These are phyloP conservation scores for Podospora australis DNA, from an alignment of 495 filamentous ascomycete species.

Conservation along the genomic window DNA sequence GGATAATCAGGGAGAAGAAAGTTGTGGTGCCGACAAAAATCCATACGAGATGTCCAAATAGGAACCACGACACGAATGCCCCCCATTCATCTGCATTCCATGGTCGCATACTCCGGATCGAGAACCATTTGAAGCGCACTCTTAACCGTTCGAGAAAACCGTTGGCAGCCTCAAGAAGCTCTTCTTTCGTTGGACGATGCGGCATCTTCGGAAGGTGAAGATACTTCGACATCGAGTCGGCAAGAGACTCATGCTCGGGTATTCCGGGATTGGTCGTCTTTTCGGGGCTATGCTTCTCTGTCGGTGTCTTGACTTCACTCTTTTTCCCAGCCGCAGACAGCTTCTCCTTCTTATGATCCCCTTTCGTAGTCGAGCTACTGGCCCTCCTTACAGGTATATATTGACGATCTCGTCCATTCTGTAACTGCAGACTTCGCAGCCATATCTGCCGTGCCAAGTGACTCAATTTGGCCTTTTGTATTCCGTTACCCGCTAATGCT, in stretches of 20 bases:
- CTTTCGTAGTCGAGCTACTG: conserved; percentile 33
- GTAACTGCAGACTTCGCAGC: conserved; percentile 22
- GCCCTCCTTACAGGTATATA: conserved; percentile 12
- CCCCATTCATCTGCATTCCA: conserved; percentile 94
- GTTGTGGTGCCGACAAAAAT: conserved; percentile 92
- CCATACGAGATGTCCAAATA: conserved; percentile 91
- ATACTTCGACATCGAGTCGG: conserved; percentile 42
- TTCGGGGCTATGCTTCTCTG: conserved; percentile 5
- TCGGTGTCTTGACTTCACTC: conserved; percentile 4
- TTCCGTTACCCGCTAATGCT: conserved; percentile 24
- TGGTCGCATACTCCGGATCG: conserved; percentile 88
- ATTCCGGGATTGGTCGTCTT: conserved; percentile 14
- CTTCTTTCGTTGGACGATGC: conserved; percentile 87
- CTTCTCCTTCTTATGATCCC: conserved; percentile 18
- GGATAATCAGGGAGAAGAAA: conserved; percentile 86
- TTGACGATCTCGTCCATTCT: conserved; percentile 14
- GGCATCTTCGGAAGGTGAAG: conserved; percentile 62
- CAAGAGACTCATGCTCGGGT: conserved; percentile 28
- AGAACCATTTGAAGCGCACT: conserved; percentile 95
- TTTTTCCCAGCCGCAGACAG: conserved; percentile 5
- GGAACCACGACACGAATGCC: conserved; percentile 90
- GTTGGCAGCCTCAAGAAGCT: conserved; percentile 83
- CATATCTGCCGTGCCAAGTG: conserved; percentile 35
- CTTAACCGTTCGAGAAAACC: conserved; percentile 89
- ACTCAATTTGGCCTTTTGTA: conserved; percentile 30